Evolutionary conservation across 441 rosid species (phyloP).

Genomic region (Pelargonium myrrhifolium): DNA sequence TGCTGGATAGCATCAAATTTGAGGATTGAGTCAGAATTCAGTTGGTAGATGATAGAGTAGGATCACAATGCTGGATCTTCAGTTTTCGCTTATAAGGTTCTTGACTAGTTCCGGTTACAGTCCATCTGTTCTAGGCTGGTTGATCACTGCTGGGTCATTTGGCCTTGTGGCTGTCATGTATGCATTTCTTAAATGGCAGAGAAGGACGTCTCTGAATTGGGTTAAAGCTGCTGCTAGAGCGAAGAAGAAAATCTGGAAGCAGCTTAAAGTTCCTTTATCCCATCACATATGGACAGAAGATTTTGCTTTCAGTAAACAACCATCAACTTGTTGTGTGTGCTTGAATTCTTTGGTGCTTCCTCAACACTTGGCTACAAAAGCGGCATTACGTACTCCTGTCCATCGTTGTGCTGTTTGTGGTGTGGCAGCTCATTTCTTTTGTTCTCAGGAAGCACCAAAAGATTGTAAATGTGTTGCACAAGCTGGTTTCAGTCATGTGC

Average conservation of each 20-base stretch:
- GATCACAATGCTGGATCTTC: conserved; percentile 34
- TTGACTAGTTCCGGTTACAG: conserved; percentile 26
- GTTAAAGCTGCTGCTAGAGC: conserved; percentile 55
- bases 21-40: background rate
- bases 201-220: conserved; percentile 43
- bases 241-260: conserved; percentile 48
- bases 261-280: conserved; percentile 50
- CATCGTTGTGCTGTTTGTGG: conserved; percentile 54
- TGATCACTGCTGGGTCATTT: conserved; percentile 34
- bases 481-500: conserved; percentile 43
- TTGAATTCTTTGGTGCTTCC: conserved; percentile 38
- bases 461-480: conserved; percentile 64
- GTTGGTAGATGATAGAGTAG: conserved; percentile 6
- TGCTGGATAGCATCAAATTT: conserved; percentile 2
- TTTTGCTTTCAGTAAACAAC: conserved; percentile 34
- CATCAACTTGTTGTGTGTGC: conserved; percentile 60
- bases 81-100: conserved; percentile 31
- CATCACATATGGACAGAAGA: conserved; percentile 53
- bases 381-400: conserved; percentile 30
- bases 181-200: conserved; percentile 51
- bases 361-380: conserved; percentile 28
- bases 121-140: conserved; percentile 36
- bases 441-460: conserved; percentile 46
- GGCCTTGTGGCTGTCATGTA: conserved; percentile 38
- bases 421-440: conserved; percentile 52